Conservation (phyloP, 2,329 filamentous ascomycete species). For the Juglanconis sp. region DNA sequence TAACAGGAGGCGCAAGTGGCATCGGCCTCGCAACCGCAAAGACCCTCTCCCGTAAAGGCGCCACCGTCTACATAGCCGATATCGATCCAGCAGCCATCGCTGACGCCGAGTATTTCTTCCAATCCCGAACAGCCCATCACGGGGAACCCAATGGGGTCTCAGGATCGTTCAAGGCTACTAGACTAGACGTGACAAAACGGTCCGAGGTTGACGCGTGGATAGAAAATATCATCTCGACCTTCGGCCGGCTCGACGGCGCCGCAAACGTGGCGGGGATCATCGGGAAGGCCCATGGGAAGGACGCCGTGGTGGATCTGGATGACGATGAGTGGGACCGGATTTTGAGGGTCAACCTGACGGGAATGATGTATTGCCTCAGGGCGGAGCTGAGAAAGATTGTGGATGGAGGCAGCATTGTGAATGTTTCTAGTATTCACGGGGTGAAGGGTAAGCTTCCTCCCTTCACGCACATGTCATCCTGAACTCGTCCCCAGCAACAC, state of each 20-base stretch:
- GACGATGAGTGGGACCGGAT: conserved; percentile 48
- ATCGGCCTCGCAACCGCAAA: conserved; percentile 41
- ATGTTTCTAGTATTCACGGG: conserved; percentile 52
- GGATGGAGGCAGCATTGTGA: conserved; percentile 56
- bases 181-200: conserved; percentile 46
- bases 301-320: conserved; percentile 39
- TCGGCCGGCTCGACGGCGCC: conserved; percentile 52
- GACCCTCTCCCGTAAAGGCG: conserved; percentile 34
- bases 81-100: conserved; percentile 29
- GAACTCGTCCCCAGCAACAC: not conserved
- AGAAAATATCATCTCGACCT: conserved; percentile 40
- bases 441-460: conserved; percentile 26
- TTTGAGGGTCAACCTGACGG: conserved; percentile 47
- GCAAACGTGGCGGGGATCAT: conserved; percentile 53
- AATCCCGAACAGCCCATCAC: conserved; percentile 14
- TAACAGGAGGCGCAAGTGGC: conserved; percentile 24
- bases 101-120: conserved; percentile 30
- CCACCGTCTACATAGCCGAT: conserved; percentile 38
- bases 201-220: conserved; percentile 51
- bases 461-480: not conserved
- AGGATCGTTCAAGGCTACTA: conserved; percentile 23
- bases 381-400: conserved; percentile 43
- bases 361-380: conserved; percentile 49
- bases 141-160: conserved; percentile 1
- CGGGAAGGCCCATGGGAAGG: conserved; percentile 39